Evolutionary conservation across 352 stramenopile genomes (phyloP).

Genomic region (Globisporangium rhizosaccharum): DNA sequence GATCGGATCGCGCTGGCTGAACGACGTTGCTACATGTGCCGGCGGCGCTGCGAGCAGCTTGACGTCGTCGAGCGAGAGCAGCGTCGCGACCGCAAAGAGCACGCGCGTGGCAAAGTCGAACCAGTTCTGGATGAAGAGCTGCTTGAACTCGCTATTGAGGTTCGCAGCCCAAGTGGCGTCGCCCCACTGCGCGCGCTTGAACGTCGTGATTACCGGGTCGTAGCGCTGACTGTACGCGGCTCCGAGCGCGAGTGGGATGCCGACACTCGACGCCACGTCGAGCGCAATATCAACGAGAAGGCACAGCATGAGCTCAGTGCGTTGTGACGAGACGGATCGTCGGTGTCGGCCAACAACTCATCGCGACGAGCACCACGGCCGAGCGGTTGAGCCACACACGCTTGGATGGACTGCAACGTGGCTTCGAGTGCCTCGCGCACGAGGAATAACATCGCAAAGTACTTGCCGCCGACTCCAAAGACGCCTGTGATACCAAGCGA

Average conservation of each 20-base stretch:
- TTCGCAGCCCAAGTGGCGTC: background rate
- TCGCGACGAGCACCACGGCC: no score
- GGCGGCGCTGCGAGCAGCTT: conserved; percentile 1
- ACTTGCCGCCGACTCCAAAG: no score
- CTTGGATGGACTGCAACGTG: no score
- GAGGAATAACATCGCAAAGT: no score
- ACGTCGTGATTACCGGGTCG: background rate
- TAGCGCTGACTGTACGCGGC: background rate
- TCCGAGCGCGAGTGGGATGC: background rate
- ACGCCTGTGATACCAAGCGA: no score
- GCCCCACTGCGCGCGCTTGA: background rate
- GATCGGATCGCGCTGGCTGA: background rate
- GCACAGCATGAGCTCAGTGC: no score
- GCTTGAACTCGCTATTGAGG: conserved; percentile 9
- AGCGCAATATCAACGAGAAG: background rate
- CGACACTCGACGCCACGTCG: background rate
- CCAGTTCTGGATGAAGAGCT: conserved; percentile 10
- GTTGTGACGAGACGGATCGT: no score
- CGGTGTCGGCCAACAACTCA: no score
- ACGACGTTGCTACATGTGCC: background rate
- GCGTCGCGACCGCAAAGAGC: conserved; percentile 4
- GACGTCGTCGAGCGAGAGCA: conserved; percentile 9
- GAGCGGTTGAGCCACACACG: no score
- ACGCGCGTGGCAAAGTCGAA: conserved; percentile 4
- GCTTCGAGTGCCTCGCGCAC: no score